Conservation (phyloP, 1,284 basidiomycete species). For the Phlebopus sp. region DNA sequence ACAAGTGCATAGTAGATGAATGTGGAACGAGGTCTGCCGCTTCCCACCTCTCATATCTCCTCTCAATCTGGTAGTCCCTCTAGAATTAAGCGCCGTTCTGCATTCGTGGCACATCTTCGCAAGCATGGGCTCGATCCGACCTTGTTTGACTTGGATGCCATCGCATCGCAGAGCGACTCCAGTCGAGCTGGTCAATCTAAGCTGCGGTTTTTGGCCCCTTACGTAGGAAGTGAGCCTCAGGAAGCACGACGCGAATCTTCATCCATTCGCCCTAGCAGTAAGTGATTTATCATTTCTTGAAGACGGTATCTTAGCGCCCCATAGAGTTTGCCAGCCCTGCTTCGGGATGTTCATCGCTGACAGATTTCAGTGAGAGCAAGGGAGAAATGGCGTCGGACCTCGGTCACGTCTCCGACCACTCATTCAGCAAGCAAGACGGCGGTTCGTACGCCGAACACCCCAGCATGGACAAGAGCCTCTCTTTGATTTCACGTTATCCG, state of each 20-base stretch:
- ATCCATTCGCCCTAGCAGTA: constrained; percentile 13
- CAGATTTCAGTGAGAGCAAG: neutral
- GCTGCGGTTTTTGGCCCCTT: constrained; percentile 2
- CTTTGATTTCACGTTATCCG: constrained; percentile 1
- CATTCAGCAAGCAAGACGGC: constrained; percentile 8
- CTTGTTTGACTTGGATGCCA: constrained; percentile 18
- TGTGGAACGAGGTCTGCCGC: constrained; percentile 47
- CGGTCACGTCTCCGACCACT: constrained; percentile 6
- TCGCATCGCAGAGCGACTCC: constrained; percentile 6
- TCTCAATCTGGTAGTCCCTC: constrained; percentile 2
- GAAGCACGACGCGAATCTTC: constrained; percentile 11
- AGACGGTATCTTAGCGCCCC: constrained; percentile 10
- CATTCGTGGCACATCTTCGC: constrained; percentile 53
- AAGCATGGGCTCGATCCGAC: constrained; percentile 42
- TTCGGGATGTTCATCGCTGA: neutral
- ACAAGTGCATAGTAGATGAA: constrained; percentile 40
- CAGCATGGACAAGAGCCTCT: neutral
- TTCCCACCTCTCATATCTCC: neutral
- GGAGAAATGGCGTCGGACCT: neutral
- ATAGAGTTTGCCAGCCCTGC: constrained; percentile 13
- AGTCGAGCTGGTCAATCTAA: neutral
- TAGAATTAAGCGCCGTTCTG: constrained; percentile 61
- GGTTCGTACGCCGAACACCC: constrained; percentile 1
- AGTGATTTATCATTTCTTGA: constrained; percentile 4
- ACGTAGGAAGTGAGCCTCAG: neutral